These are phyloP conservation scores for Acacia crassicarpa DNA, from an alignment of 306 rosid genomes.

Conservation along the genomic window DNA sequence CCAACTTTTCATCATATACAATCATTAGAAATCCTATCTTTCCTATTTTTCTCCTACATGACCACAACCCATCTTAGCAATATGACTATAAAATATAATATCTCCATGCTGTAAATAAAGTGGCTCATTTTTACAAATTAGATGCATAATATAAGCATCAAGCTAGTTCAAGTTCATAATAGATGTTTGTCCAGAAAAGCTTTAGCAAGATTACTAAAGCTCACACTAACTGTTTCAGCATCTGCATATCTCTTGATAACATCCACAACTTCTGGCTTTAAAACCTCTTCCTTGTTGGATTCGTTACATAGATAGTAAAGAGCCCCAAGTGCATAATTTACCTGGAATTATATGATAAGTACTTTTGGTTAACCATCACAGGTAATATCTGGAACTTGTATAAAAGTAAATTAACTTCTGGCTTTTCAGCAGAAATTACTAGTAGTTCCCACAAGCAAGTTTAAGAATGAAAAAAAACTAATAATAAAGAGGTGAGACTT, in stretches of 20 bases:
- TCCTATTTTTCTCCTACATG: background rate
- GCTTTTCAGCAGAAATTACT: constrained; percentile 3
- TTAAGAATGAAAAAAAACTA: background rate
- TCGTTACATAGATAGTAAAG: constrained; percentile 70
- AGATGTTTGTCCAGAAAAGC: constrained; percentile 76
- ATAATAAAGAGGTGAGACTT: background rate
- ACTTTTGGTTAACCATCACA: constrained; percentile 12
- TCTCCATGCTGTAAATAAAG: background rate
- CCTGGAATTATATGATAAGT: constrained; percentile 42
- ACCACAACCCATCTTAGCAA: background rate
- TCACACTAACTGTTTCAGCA: constrained; percentile 59
- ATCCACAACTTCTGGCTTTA: constrained; percentile 85
- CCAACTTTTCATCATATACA: background rate
- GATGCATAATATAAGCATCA: background rate
- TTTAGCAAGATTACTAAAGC: constrained; percentile 85
- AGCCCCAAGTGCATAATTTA: constrained; percentile 78
- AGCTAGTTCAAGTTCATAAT: constrained; percentile 23
- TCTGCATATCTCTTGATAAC: constrained; percentile 79
- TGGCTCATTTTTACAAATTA: background rate
- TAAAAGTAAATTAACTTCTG: constrained; percentile 16
- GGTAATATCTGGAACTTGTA: background rate
- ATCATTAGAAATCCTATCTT: background rate
- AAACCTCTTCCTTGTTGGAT: constrained; percentile 60
- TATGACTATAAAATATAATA: background rate
- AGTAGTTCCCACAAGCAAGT: background rate